These are phyloP conservation scores for Aspergillus bombycis DNA, from an alignment of 2,329 filamentous ascomycete species.

Conservation along the genomic window DNA sequence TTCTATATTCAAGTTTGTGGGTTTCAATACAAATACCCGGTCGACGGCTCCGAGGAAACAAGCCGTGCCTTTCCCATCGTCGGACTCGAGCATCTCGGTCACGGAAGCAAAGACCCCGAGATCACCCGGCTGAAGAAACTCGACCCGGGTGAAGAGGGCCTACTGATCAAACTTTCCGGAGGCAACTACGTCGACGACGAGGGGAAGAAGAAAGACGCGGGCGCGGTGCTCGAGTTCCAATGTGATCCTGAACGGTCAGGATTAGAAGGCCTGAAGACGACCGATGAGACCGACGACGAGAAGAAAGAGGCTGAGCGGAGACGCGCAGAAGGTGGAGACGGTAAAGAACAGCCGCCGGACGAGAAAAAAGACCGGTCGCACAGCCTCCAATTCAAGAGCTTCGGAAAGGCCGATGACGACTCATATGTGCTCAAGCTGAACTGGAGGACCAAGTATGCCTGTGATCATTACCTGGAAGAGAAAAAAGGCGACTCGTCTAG, in stretches of 20 bases:
- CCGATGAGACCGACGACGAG: conserved; percentile 27
- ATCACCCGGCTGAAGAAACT: conserved; percentile 67
- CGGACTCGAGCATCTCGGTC: conserved; percentile 65
- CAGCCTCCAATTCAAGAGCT: conserved; percentile 77
- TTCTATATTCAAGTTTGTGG: conserved; percentile 67
- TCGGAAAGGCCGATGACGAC: conserved; percentile 62
- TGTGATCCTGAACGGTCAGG: conserved; percentile 76
- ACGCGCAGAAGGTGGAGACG: conserved; percentile 26
- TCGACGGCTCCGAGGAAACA: conserved; percentile 54
- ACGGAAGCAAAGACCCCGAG: conserved; percentile 58
- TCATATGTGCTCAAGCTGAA: conserved; percentile 71
- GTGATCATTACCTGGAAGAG: conserved; percentile 61
- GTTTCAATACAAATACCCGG: conserved; percentile 61
- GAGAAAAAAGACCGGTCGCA: conserved; percentile 41
- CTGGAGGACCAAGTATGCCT: conserved; percentile 88
- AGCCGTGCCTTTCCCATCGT: conserved; percentile 71
- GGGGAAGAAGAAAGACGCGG: conserved; percentile 59
- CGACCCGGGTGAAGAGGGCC: conserved; percentile 70
- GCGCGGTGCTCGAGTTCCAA: conserved; percentile 78
- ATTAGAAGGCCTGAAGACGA: conserved; percentile 58
- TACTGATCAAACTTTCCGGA: conserved; percentile 69
- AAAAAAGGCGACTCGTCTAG: conserved; percentile 48
- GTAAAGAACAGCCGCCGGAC: conserved; percentile 24
- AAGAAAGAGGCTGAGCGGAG: conserved; percentile 19
- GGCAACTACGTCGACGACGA: conserved; percentile 54